These are phyloP conservation scores for Botrytis squamosa DNA, from an alignment of 2,329 filamentous ascomycete species.

Conservation along the genomic window DNA sequence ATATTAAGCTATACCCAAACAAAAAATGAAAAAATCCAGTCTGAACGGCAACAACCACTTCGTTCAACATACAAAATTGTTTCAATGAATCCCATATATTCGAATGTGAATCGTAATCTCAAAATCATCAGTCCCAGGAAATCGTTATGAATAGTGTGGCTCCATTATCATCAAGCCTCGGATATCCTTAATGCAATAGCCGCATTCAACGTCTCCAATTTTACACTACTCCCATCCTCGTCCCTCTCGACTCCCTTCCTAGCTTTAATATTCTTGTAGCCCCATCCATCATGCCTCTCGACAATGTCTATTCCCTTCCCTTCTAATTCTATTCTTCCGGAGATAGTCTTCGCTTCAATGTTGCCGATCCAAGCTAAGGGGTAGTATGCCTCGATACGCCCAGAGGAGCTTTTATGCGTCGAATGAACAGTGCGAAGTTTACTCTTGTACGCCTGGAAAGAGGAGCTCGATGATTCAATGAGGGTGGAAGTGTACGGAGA, in stretches of 20 bases:
- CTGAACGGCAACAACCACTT: neutral
- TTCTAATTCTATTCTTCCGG: conserved; percentile 29
- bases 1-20: neutral
- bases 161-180: neutral
- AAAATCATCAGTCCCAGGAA: neutral
- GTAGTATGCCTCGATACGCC: conserved; percentile 29
- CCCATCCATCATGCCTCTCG: conserved; percentile 29
- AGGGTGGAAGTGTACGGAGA: neutral
- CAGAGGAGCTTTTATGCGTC: conserved; percentile 30
- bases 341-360: conserved; percentile 30
- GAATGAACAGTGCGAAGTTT: conserved; percentile 30
- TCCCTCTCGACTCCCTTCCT: conserved; percentile 31
- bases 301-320: conserved; percentile 32
- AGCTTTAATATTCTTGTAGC: conserved; percentile 28
- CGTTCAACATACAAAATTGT: neutral
- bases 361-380: conserved; percentile 34
- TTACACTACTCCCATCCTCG: conserved; percentile 29
- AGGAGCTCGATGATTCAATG: conserved; percentile 4
- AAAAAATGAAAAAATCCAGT: neutral
- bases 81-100: neutral
- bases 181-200: conserved; percentile 4
- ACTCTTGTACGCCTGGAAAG: neutral
- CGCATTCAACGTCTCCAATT: conserved; percentile 31
- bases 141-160: too few relatives aligned
- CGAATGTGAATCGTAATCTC: neutral